phyloP scores from a whole-genome alignment of 371 early-diverging fungal species.

The Rhizopus microsporus region DNA sequence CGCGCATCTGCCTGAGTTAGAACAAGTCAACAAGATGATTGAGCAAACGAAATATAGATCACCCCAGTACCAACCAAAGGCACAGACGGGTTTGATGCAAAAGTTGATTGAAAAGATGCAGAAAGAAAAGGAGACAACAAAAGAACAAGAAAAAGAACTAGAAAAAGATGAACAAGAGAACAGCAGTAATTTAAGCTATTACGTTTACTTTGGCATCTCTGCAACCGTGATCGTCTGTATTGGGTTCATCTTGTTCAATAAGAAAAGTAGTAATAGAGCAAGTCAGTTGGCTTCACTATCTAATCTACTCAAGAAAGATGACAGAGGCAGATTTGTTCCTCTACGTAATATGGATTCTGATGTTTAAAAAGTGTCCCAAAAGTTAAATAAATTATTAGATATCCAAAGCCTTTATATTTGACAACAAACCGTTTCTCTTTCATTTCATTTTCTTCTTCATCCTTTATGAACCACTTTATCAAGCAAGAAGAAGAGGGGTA shows the following conservation, averaged over 20 bases:
- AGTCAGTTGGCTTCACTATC: conserved; percentile 33
- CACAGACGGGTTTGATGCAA: conserved; percentile 32
- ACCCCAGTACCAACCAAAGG: conserved; percentile 26
- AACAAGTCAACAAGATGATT: too few species aligned
- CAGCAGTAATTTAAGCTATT: conserved; percentile 10
- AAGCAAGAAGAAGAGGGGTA: not conserved
- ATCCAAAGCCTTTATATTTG: not conserved
- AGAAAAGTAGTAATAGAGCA: conserved; percentile 16
- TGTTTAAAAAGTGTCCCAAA: not conserved
- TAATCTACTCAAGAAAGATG: conserved; percentile 17
- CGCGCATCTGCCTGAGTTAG: too few species aligned
- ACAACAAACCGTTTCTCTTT: not conserved
- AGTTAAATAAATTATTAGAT: not conserved
- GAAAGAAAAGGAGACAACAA: conserved; percentile 18
- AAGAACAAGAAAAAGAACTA: conserved; percentile 6
- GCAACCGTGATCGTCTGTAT: conserved; percentile 25
- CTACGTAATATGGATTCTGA: conserved; percentile 36
- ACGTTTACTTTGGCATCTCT: conserved; percentile 25
- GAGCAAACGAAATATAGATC: conserved; percentile 25
- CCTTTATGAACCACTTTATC: not conserved
- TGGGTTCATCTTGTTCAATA: conserved; percentile 29
- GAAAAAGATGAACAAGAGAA: not conserved
- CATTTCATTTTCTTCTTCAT: not conserved
- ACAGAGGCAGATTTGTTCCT: conserved; percentile 38
- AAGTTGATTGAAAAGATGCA: conserved; percentile 25